phyloP scores from a whole-genome alignment of 2,329 filamentous ascomycete genomes.

The Hypoxylon sp. region DNA sequence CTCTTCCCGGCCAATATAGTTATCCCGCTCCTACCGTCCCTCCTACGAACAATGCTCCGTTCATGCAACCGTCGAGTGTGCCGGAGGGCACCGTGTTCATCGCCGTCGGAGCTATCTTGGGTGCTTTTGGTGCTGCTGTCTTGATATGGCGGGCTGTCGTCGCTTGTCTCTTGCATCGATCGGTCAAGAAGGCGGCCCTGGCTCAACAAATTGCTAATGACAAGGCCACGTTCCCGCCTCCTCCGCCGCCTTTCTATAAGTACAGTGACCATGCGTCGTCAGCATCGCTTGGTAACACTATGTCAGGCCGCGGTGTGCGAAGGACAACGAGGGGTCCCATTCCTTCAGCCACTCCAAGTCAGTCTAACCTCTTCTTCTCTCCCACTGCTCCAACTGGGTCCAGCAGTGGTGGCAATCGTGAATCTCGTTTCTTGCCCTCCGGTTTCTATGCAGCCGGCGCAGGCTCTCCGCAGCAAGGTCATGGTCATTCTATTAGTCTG shows the following conservation, averaged over 20 bases:
- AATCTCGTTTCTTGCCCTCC: conserved; percentile 86
- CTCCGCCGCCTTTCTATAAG: conserved; percentile 74
- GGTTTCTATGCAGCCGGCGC: conserved; percentile 88
- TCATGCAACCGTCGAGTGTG: conserved; percentile 87
- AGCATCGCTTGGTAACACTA: conserved; percentile 65
- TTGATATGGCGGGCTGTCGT: conserved; percentile 90
- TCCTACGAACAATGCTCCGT: conserved; percentile 86
- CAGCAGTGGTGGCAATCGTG: conserved; percentile 71
- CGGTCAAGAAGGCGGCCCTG: conserved; percentile 87
- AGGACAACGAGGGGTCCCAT: conserved; percentile 67
- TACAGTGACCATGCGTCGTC: conserved; percentile 72
- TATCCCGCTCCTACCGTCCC: conserved; percentile 84
- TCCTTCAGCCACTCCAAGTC: conserved; percentile 71
- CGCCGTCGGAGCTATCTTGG: conserved; percentile 88
- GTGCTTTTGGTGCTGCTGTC: conserved; percentile 84
- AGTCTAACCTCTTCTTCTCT: conserved; percentile 90
- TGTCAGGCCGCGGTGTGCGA: conserved; percentile 66
- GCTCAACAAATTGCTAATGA: conserved; percentile 78
- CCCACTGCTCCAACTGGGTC: conserved; percentile 80
- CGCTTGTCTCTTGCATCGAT: conserved; percentile 91
- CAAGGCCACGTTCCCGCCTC: conserved; percentile 75
- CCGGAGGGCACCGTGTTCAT: conserved; percentile 98
- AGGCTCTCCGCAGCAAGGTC: conserved; percentile 63
- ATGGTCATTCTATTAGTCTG: conserved; percentile 71
- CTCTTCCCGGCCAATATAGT: conserved; percentile 69